Evolutionary conservation across 148 eudicot species (phyloP).

Genomic region (Camellia sinensis): DNA sequence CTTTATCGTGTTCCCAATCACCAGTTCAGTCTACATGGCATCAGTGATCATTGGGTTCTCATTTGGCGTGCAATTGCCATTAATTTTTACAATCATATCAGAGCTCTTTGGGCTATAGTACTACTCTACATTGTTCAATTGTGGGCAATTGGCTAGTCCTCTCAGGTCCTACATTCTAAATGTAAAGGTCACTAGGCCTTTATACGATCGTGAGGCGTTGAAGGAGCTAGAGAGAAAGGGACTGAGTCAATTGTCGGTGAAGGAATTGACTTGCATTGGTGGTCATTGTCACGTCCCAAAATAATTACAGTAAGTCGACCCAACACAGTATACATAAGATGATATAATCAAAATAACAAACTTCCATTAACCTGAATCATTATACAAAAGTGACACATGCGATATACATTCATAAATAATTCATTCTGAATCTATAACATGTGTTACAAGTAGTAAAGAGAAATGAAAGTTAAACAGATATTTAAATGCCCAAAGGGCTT

Average conservation of each 20-base stretch:
- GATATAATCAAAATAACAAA: too few species aligned
- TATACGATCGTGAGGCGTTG: constrained; percentile 7
- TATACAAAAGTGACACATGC: too few species aligned
- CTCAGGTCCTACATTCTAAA: constrained; percentile 18
- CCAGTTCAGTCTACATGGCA: constrained; percentile 16
- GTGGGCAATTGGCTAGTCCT: constrained; percentile 20
- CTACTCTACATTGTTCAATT: constrained; percentile 22
- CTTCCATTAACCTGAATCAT: too few species aligned
- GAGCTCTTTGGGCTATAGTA: constrained; percentile 18
- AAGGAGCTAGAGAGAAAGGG: constrained; percentile 12
- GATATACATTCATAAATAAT: too few species aligned
- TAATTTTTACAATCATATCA: constrained; percentile 14
- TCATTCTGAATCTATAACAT: too few species aligned
- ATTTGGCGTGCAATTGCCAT: constrained; percentile 17
- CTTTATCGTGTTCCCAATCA: constrained; percentile 16
- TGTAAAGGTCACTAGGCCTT: constrained; percentile 5
- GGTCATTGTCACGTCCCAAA: constrained; percentile 14
- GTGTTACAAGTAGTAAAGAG: too few species aligned
- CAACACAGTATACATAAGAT: too few species aligned
- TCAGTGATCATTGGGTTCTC: constrained; percentile 22
- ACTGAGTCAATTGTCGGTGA: constrained; percentile 6
- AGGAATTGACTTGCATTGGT: constrained; percentile 19
- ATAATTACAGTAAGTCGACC: too few species aligned
- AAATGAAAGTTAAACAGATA: too few species aligned
- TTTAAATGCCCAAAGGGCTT: too few species aligned